Base-by-base conservation (phyloP, 2,329 filamentous ascomycete species). In the Claviceps africana region DNA sequence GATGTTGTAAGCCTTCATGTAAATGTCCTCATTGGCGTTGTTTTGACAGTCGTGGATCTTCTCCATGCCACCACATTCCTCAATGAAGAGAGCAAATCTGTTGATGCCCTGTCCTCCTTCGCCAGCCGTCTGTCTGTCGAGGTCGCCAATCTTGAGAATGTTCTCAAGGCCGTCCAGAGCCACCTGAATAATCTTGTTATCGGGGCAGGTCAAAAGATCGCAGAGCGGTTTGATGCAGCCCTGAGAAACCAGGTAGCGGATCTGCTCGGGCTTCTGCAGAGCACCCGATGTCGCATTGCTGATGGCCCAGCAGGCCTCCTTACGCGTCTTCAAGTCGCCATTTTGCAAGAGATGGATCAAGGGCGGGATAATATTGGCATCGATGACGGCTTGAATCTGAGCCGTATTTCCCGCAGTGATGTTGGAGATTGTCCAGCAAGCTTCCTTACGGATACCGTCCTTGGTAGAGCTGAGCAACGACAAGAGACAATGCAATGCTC, bases 1-100 rank as follows among this genome's bases (percentile, higher is more conserved):
- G 72, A 98, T 98, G 79, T 95, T 97, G 79, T 97, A 98, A 0
- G 93, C 93, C 82, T 98, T 98, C 91, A 98, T 97, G 79, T 98
- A 98, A 62, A 98, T 98, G 73, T 98, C 93, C 74, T 98, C 93
- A 73, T 98, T 98, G 75, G 91, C 91, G 64, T 98, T 98, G 76
- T 94, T 96, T 77, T 98, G 93, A 81, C 93, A 97, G 62, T 97
- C 91, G 73, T 98, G 93, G 61, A 98, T 97, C 84, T 97, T 97
- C 77, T 97, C 93, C 93, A 98, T 98, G 59, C 93, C 93, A 64
- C 89, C 88, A 60, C 90, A 95, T 72, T 98, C 93, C 73, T 98
- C 93, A 60, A 98, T 98, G 72, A 95, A 97, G 57, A 98, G 80
- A 47, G 93, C 93, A 64, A 95, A 98, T 59, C 88, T 85, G 82